Base-by-base conservation (phyloP, 192 early-diverging fungal genomes). In the Allomyces javanicus region DNA sequence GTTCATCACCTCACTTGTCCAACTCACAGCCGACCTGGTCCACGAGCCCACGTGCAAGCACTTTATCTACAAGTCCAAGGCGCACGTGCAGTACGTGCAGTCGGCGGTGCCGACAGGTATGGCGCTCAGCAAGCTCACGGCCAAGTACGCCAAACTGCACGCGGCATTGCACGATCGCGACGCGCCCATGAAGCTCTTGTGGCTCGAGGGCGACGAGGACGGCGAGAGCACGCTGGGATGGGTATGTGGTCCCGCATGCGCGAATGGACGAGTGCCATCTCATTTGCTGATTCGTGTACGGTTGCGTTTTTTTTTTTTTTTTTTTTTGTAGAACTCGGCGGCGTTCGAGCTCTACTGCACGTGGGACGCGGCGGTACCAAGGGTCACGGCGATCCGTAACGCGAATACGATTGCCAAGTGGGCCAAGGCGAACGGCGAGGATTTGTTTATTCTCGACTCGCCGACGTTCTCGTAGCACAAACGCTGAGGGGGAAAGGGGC, bases 351-450 rank as follows among this genome's bases (percentile, higher is more conserved):
- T 90, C 9, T 90, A 88, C 72, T 86, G 80, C 0, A 78, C 82
- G 4, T 85, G 86, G 67, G 73, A 74, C 21, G 81, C 86, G 0
- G 55, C 77, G 17, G 78, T 85, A 19, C 77, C 83, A 4, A 87
- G 86, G 62, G 76, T 78, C 55, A 73, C 74, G 21, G 78, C 89
- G 65, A 87, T 87, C 22, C 71, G 78, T 1, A 75, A 79, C 64
- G 81, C 83, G 10, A 89, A 89, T 69, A 70, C 74, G 44, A 74
- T 89, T 25, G 70, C 89, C n/a, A 78, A 83, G 58, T 91, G 89
- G 89, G 83, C 89, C 63, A 84, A 82, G 63, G 85, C 81, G 66
- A 77, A 88, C 26, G 87, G 88, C 67, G 86, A 88, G 25, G 83
- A 78, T 63, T 67, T 90, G 45, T 84, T 90, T 70, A 85, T 88